Conservation (phyloP, 2,329 filamentous ascomycete genomes). For the Simplicillium sp. region DNA sequence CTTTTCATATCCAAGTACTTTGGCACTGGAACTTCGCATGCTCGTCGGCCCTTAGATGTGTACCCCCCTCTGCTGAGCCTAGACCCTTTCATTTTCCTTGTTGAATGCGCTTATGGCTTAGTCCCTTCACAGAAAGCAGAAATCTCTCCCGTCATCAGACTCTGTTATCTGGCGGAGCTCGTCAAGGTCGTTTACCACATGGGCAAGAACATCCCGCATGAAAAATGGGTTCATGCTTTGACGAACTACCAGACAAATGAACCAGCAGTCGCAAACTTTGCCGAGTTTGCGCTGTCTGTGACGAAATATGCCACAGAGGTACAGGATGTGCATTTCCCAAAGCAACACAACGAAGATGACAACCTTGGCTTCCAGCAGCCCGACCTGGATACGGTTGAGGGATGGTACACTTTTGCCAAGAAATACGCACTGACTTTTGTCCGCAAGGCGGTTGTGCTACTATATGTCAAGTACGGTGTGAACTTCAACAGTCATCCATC, state of each 20-base stretch:
- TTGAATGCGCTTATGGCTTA: slow-evolving; percentile 66
- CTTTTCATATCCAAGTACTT: slow-evolving; percentile 58
- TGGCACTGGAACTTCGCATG: slow-evolving; percentile 28
- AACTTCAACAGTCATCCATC: slow-evolving; percentile 69
- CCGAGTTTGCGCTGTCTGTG: slow-evolving; percentile 41
- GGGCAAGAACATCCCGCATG: slow-evolving; percentile 41
- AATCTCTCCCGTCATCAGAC: slow-evolving; percentile 66
- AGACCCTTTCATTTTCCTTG: slow-evolving; percentile 73
- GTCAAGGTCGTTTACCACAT: slow-evolving; percentile 65
- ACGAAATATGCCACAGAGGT: slow-evolving; percentile 34
- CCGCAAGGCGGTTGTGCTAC: slow-evolving; percentile 72
- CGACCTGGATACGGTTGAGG: slow-evolving; percentile 41
- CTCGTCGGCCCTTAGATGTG: slow-evolving; percentile 31
- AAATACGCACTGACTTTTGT: slow-evolving; percentile 88
- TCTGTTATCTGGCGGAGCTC: slow-evolving; percentile 88
- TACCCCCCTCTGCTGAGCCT: slow-evolving; percentile 52
- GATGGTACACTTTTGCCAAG: slow-evolving; percentile 53
- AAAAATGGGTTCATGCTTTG: slow-evolving; percentile 38
- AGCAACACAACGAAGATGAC: slow-evolving; percentile 17
- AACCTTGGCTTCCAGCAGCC: slow-evolving; percentile 46
- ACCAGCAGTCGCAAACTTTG: slow-evolving; percentile 42
- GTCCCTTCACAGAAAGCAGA: slow-evolving; percentile 60
- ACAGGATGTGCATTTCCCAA: slow-evolving; percentile 19
- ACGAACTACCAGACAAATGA: slow-evolving; percentile 32
- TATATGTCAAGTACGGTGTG: slow-evolving; percentile 82